A percentile compares a stretch with the other conserved stretches of the same genome.
phyloP scores from a whole-genome alignment of 441 rosid genomes.

The Pelargonium fulgidum region DNA sequence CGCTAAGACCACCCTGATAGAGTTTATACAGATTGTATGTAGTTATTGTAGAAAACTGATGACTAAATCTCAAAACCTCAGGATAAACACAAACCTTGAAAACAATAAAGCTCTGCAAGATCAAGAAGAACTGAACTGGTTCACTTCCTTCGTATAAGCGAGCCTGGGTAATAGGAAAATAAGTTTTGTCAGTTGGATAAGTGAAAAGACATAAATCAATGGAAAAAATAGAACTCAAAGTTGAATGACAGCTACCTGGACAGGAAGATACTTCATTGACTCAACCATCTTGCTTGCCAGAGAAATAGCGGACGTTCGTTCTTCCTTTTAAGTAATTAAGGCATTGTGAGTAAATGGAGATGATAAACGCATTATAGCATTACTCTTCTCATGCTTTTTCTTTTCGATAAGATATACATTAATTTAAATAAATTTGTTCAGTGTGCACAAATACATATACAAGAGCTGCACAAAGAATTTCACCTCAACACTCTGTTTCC shows the following conservation, averaged over 20 bases:
- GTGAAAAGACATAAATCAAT: background rate
- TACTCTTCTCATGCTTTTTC: background rate
- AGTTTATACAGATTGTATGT: constrained; percentile 21
- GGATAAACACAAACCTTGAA: constrained; percentile 56
- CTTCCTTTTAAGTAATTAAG: constrained; percentile 42
- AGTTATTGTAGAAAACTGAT: constrained; percentile 10
- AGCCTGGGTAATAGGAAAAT: constrained; percentile 41
- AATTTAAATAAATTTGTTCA: background rate
- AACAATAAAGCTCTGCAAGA: constrained; percentile 85
- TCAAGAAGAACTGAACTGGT: constrained; percentile 83
- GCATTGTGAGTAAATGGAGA: background rate
- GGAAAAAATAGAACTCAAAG: constrained; percentile 17
- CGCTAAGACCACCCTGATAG: constrained; percentile 77
- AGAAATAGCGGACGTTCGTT: constrained; percentile 66
- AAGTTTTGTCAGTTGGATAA: constrained; percentile 19
- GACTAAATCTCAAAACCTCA: constrained; percentile 6
- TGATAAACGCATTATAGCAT: background rate
- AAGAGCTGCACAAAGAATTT: constrained; percentile 7
- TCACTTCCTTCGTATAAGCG: constrained; percentile 81
- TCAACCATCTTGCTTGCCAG: constrained; percentile 84
- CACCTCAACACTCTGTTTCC: constrained; percentile 86
- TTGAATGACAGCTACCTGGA: constrained; percentile 49
- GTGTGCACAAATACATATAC: too few relatives aligned
- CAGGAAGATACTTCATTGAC: constrained; percentile 71
- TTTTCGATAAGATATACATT: background rate